Evolutionary conservation across 305 asterid genomes (phyloP), one percentile per base, ranked within the genome.

Genomic region (Galium porrigens): DNA sequence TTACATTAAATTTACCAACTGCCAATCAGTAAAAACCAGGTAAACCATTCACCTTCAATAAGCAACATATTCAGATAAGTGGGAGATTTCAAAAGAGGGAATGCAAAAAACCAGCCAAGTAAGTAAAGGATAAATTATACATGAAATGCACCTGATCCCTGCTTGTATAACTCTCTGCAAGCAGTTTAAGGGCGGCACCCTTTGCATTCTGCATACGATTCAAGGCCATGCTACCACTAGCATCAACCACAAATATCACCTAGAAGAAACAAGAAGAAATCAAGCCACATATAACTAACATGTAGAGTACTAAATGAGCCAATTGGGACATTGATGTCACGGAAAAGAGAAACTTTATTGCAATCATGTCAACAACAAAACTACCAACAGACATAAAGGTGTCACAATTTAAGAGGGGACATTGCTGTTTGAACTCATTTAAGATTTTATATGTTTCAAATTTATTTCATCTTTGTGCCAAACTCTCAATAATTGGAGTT

Each of bases 121-220:
- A 58, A 7, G n/a, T 7, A n/a, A 32, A 64, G 22, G 36, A 25
- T 58, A 41, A 54, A 70, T 14, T 15, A n/a, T 18, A 57, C 34
- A 73, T 33, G 59, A 65, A 65, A 64, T 63, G 71, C 68, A 92
- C 99, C 99, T 94, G 99, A 83, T 94, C 99, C 83, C 99, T 86
- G 83, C 99, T 94, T 18, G 97, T 94, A 77, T 94, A 94, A 78
- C 99, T 94, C 78, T 94, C 99, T 27, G 99, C 96, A 60, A 94
- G 91, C 71, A 94, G 76, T 68, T 94, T 94, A 49, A 94, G 95
- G 30, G 99, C 97, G 66, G 99, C 99, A 27, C 99, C 99, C 79
- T 94, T 94, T 61, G 97, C 99, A 79, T 89, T 94, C 81, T 94
- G 99, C 99, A 94, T 94, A 78, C 99, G 87, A 80, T 94, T 94